Evolutionary conservation across 2,329 filamentous ascomycete species (phyloP), one percentile per base, ranked within the genome.

Genomic region (Apiospora sp.): DNA sequence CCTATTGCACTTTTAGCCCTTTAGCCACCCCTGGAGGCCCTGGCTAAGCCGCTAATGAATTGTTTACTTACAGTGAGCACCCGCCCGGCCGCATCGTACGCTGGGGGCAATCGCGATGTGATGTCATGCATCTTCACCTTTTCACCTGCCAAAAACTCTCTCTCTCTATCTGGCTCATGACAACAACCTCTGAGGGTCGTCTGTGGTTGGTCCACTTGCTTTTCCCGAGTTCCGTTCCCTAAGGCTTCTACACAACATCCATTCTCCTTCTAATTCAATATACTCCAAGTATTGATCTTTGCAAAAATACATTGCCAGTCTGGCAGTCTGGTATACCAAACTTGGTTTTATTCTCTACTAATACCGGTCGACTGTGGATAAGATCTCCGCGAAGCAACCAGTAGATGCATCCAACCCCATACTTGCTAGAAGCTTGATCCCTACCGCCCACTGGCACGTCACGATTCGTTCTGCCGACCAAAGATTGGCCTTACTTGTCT

Each of bases 141-240:
- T 64, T 64, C 54, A 64, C 58, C 58, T 64, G 58, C 58, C 58
- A 64, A 64, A 64, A 64, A 61, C 54, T 16, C 24, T 54, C 49
- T 58, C 51, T 34, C 27, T 10, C 37, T 41, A 10, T 41, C 8
- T 41, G 8, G 37, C 37, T 41, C 58, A 34, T 41, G 34, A 64
- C 58, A 41, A 41, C 37, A 41, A 41, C 58, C 27, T 64, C n/a
- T 12, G 58, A 37, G 14, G 19, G 51, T 30, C 27, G 27, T 37
- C 10, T n/a, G 19, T 10, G 16, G 37, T 64, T 24, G 49, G 49
- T 51, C 49, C n/a, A 27, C 34, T 64, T 19, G 16, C 30, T 37
- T n/a, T 64, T n/a, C 4, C 19, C 19, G 6, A 41, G n/a, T n/a
- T 37, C 30, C 30, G 5, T n/a, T n/a, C 34, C 37, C 37, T 41